These are phyloP conservation scores for Raphanus hybrid DNA, from an alignment of 441 rosid species.

Conservation along the genomic window DNA sequence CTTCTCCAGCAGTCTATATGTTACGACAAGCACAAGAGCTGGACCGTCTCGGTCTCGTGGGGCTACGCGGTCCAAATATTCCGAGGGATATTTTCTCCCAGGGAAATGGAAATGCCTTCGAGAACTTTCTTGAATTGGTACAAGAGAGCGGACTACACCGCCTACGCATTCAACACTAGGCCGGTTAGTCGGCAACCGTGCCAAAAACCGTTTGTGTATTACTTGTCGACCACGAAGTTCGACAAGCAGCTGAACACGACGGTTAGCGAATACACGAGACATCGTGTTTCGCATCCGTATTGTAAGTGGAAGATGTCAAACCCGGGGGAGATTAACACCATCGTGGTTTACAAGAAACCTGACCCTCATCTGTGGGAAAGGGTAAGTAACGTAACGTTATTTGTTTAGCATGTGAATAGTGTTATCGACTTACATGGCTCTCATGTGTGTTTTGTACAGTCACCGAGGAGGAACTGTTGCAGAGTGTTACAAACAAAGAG, in stretches of 20 bases:
- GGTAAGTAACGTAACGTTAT: constrained; percentile 49
- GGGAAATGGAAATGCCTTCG: constrained; percentile 92
- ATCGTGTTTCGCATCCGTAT: constrained; percentile 57
- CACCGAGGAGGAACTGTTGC: constrained; percentile 94
- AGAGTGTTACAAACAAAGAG: constrained; percentile 57
- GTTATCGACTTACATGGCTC: neutral
- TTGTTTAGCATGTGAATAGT: neutral
- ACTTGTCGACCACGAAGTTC: constrained; percentile 56
- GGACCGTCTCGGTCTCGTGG: constrained; percentile 91
- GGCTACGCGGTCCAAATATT: constrained; percentile 82
- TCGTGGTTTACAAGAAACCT: constrained; percentile 65
- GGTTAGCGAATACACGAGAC: constrained; percentile 59
- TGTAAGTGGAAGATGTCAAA: constrained; percentile 85
- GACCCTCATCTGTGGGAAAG: constrained; percentile 78
- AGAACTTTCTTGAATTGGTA: constrained; percentile 95
- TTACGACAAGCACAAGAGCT: constrained; percentile 64
- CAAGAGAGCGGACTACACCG: constrained; percentile 80
- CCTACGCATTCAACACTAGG: constrained; percentile 89
- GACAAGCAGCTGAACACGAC: constrained; percentile 52
- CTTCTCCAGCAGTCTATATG: constrained; percentile 95
- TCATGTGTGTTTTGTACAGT: constrained; percentile 45
- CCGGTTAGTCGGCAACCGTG: constrained; percentile 84
- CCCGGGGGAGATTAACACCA: constrained; percentile 52
- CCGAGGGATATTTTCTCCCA: constrained; percentile 78
- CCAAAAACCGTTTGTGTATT: constrained; percentile 84